Evolutionary conservation across 331 rosid genomes (phyloP).

Genomic region (Erythrophleum ivorense): DNA sequence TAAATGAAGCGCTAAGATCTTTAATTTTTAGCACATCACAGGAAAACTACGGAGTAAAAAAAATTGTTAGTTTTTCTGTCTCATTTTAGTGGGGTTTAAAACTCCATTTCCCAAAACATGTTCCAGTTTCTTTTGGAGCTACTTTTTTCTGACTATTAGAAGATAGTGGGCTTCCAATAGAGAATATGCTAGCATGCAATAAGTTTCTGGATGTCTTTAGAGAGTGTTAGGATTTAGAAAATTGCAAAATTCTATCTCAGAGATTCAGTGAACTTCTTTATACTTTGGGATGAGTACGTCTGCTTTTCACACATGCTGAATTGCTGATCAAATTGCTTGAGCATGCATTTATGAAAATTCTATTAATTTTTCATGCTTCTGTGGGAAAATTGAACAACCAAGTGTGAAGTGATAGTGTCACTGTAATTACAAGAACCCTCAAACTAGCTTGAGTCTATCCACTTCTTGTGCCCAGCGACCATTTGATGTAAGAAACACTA

Average conservation of each 20-base stretch:
- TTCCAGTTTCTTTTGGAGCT: constrained; percentile 30
- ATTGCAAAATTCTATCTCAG: neutral
- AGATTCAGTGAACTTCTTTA: constrained; percentile 13
- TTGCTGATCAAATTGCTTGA: neutral
- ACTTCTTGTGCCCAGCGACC: too few species aligned
- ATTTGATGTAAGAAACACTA: neutral
- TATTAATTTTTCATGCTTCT: neutral
- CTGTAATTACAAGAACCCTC: neutral
- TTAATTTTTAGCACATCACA: neutral
- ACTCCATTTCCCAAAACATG: neutral
- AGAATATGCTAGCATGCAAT: neutral
- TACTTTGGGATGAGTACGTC: constrained; percentile 20
- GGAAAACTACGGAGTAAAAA: too few species aligned
- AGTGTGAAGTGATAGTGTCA: neutral
- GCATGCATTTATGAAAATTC: neutral
- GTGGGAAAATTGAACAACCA: neutral
- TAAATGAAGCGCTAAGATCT: neutral
- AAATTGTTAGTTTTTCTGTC: neutral
- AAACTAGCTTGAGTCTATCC: too few species aligned
- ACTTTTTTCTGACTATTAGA: neutral
- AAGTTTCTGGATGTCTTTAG: neutral
- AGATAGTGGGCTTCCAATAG: neutral
- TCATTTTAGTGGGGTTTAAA: neutral
- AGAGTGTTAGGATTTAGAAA: neutral
- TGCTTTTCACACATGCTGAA: constrained; percentile 13